A percentile compares a stretch with the other conserved stretches of the same genome.
phyloP scores from a whole-genome alignment of 257 asterid species.

The Cruciata laevipes region DNA sequence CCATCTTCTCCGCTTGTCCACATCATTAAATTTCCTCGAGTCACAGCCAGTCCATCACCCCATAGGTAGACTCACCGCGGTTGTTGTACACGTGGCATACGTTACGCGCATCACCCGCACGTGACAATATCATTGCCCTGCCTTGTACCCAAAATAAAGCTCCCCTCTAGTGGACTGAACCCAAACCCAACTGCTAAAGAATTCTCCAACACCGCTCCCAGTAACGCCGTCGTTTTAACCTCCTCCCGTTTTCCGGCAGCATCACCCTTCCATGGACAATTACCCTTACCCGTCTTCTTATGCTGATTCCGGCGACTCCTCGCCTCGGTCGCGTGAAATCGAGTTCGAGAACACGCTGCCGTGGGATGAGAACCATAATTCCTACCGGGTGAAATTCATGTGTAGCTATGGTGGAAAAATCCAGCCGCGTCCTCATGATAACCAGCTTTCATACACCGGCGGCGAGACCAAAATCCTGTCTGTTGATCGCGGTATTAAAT shows the following conservation, averaged over 20 bases:
- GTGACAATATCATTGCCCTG: neutral
- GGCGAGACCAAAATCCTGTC: constrained; percentile 91
- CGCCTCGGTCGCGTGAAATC: constrained; percentile 86
- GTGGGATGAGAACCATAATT: constrained; percentile 68
- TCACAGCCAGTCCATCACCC: neutral
- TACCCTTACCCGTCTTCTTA: constrained; percentile 64
- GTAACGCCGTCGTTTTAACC: constrained; percentile 1
- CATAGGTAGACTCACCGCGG: neutral
- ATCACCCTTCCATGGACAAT: constrained; percentile 49
- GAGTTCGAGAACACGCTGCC: constrained; percentile 76
- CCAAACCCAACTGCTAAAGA: neutral
- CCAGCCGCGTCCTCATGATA: constrained; percentile 86
- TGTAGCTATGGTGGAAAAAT: constrained; percentile 97
- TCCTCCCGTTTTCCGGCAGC: constrained; percentile 14
- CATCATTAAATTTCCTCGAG: neutral
- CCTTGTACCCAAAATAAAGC: neutral
- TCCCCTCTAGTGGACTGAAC: neutral
- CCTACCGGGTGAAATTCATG: constrained; percentile 69
- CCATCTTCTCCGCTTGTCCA: neutral
- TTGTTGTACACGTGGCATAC: neutral
- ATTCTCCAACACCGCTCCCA: neutral
- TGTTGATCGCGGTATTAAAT: constrained; percentile 66
- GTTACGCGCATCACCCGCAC: neutral
- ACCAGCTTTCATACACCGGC: constrained; percentile 72
- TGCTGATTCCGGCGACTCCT: constrained; percentile 85